These are phyloP conservation scores for Sporothrix brasiliensis DNA, from an alignment of 2,329 filamentous ascomycete species.

Conservation along the genomic window DNA sequence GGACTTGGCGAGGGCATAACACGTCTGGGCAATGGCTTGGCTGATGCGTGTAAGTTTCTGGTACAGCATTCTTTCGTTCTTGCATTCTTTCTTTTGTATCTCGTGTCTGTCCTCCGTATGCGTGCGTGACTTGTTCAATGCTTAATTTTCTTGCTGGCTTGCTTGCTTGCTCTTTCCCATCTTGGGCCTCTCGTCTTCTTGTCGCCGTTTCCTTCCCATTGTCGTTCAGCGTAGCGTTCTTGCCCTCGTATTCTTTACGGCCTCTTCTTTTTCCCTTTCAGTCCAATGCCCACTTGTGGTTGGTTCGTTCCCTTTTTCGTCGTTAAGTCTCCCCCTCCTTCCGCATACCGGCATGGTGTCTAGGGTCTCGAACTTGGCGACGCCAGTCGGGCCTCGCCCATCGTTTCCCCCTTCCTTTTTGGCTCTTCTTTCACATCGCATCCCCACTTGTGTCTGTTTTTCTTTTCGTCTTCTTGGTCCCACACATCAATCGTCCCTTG, in stretches of 20 bases:
- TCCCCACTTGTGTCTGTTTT: background rate
- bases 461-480: background rate
- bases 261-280: background rate
- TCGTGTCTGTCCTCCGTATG: too few species aligned
- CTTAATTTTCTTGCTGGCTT: constrained; percentile 5
- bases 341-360: constrained; percentile 3
- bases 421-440: background rate
- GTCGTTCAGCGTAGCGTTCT: constrained; percentile 13
- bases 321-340: constrained; percentile 9
- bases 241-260: constrained; percentile 5
- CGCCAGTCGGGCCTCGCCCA: background rate
- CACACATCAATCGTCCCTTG: background rate
- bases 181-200: background rate
- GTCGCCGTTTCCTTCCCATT: background rate
- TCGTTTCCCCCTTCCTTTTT: constrained; percentile 11
- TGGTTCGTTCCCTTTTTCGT: constrained; percentile 1
- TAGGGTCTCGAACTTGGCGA: background rate
- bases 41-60: constrained; percentile 17
- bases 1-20: background rate
- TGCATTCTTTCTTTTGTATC: background rate
- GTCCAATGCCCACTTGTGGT: background rate
- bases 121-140: background rate
- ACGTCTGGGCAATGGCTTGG: constrained; percentile 7
- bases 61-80: background rate
- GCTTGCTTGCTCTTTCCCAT: constrained; percentile 1